These are phyloP conservation scores for Simplicillium sp. DNA, from an alignment of 2,329 filamentous ascomycete genomes.

Conservation along the genomic window DNA sequence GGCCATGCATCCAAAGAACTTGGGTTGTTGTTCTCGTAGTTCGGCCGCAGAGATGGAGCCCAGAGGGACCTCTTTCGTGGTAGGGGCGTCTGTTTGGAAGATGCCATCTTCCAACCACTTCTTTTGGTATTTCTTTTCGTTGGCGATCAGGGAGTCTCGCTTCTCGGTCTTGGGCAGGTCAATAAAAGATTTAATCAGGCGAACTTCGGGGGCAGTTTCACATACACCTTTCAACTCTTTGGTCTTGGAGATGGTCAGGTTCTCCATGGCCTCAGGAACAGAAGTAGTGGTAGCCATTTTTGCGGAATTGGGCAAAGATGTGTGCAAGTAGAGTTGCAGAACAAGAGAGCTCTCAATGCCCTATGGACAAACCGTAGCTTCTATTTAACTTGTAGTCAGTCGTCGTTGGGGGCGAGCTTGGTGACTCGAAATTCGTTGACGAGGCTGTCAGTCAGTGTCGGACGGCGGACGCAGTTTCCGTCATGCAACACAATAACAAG, in stretches of 20 bases:
- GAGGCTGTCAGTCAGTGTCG: too few species aligned
- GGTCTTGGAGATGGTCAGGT: slow-evolving; percentile 44
- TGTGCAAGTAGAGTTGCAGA: neutral
- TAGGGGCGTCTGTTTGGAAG: slow-evolving; percentile 82
- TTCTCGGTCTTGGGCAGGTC: slow-evolving; percentile 60
- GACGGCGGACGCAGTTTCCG: too few species aligned
- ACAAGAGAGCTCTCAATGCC: neutral
- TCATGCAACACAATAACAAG: too few species aligned
- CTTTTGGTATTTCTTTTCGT: slow-evolving; percentile 88
- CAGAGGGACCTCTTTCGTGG: slow-evolving; percentile 65
- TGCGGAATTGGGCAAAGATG: slow-evolving; percentile 6
- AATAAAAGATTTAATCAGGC: slow-evolving; percentile 8
- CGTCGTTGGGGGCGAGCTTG: too few species aligned
- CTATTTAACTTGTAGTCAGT: too few species aligned
- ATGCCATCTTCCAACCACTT: slow-evolving; percentile 44
- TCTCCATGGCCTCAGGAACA: slow-evolving; percentile 39
- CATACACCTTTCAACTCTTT: slow-evolving; percentile 51
- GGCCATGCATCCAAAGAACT: slow-evolving; percentile 65
- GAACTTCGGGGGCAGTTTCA: slow-evolving; percentile 7
- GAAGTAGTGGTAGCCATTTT: slow-evolving; percentile 33
- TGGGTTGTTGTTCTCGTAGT: slow-evolving; percentile 72
- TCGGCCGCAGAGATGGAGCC: slow-evolving; percentile 64
- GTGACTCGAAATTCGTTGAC: too few species aligned
- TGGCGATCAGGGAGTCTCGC: slow-evolving; percentile 68
- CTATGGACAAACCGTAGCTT: too few species aligned